Conservation (phyloP, 345 rosid species). For the Iberis pinnata region DNA sequence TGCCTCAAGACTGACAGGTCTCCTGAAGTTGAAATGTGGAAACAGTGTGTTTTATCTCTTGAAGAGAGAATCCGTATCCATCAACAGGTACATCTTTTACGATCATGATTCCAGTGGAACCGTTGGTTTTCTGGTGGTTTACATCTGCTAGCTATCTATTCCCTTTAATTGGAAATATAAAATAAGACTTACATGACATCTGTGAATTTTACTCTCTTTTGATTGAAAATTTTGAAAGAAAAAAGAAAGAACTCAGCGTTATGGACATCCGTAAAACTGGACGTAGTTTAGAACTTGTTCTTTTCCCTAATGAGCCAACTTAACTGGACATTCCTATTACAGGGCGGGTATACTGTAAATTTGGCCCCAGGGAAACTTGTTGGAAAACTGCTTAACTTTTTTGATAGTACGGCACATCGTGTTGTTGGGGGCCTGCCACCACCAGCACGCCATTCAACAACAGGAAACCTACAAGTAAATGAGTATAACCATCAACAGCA, state of each 20-base stretch:
- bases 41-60: slow-evolving; percentile 42
- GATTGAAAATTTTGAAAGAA: not conserved
- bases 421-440: slow-evolving; percentile 65
- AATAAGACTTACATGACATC: not conserved
- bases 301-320: slow-evolving; percentile 2
- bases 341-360: slow-evolving; percentile 57
- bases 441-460: slow-evolving; percentile 42
- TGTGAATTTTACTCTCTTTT: not conserved
- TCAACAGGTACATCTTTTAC: slow-evolving; percentile 44
- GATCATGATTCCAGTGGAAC: slow-evolving; percentile 4
- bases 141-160: not conserved
- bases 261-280: slow-evolving; percentile 1
- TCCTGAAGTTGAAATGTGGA: slow-evolving; percentile 56
- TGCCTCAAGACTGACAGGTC: slow-evolving; percentile 57
- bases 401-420: slow-evolving; percentile 65
- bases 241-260: not conserved
- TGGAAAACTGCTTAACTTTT: slow-evolving; percentile 45
- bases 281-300: not conserved
- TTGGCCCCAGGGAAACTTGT: slow-evolving; percentile 54
- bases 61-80: slow-evolving; percentile 63
- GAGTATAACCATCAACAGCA: slow-evolving; percentile 36
- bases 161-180: slow-evolving; percentile 9
- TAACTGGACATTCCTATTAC: slow-evolving; percentile 24
- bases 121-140: slow-evolving; percentile 1
- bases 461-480: slow-evolving; percentile 30